These are phyloP conservation scores for Lentinula detonsa DNA, from an alignment of 768 basidiomycete species.

Conservation along the genomic window DNA sequence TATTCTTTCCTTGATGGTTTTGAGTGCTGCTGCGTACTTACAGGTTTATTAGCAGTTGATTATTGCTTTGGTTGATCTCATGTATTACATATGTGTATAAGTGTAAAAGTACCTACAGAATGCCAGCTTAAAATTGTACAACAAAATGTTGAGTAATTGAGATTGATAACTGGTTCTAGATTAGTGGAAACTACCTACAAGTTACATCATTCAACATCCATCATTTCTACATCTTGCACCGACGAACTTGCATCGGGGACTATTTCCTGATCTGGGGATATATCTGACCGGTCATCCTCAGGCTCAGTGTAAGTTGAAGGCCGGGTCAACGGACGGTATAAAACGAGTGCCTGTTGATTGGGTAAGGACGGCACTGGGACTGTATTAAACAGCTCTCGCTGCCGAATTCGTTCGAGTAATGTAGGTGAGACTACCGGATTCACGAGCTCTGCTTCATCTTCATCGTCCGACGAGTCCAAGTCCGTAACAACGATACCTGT, in stretches of 20 bases:
- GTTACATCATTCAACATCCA: neutral
- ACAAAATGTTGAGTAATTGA: too few species aligned
- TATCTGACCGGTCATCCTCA: neutral
- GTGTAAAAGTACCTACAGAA: neutral
- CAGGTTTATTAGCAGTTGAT: neutral
- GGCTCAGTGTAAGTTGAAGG: constrained; percentile 1
- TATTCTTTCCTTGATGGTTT: neutral
- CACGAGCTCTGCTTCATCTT: constrained; percentile 22
- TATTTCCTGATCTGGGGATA: constrained; percentile 9
- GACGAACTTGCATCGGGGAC: neutral
- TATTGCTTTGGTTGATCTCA: neutral
- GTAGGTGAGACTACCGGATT: constrained; percentile 34
- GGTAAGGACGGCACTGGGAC: constrained; percentile 13
- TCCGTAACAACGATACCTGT: constrained; percentile 62
- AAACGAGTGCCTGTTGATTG: constrained; percentile 43
- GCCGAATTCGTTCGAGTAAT: constrained; percentile 39
- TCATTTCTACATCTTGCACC: neutral
- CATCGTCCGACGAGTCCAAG: constrained; percentile 44
- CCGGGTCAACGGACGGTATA: constrained; percentile 41
- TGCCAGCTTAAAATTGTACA: neutral
- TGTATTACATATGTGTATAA: neutral
- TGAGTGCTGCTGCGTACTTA: neutral
- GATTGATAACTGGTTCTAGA: too few species aligned
- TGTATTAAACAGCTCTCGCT: constrained; percentile 15
- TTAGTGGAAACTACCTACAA: neutral